Evolutionary conservation across 139 green algal genomes (phyloP), one percentile per base, ranked within the genome.

Genomic region (Raphidocelis subcapitata): DNA sequence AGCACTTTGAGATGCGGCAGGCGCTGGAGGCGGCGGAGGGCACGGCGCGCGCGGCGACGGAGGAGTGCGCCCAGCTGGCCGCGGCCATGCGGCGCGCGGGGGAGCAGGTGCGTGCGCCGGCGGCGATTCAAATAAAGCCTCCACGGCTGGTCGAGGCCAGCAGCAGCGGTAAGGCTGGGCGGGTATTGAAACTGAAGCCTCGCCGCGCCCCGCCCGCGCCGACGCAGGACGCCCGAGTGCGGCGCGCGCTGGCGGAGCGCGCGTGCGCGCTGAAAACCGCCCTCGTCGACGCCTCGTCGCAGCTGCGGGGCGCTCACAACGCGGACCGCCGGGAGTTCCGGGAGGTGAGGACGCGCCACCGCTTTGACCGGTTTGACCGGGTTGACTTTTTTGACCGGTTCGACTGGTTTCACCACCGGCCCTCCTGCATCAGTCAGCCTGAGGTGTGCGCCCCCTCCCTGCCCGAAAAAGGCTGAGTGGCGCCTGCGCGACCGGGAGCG

Each of bases 11-110:
- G 18, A 76, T 76, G 69, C 37, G 62, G 31, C 31, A 68, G 46
- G 65, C 59, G 23, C 60, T 76, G 41, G 36, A 35, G 20, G 52
- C 60, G n/a, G 69, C 69, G 21, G 59, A 76, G 28, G 59, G 61
- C 18, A 60, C 69, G 23, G 69, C 69, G 51, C 36, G 44, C 26
- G 28, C 63, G 33, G 69, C 69, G 28, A 69, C 57, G 28, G 31
- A 51, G 33, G 69, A 69, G 69, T 76, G 69, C 41, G 59, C 57
- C 14, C 46, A 32, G 32, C 69, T 76, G 46, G 69, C 59, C 23
- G 32, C 59, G 35, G 69, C 59, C 54, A 59, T 76, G 33, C 44
- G 57, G 16, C 37, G 57, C 2, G 49, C 67, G 69, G 61, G 24
- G 12, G 59, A 76, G 28, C 69, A 76, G 47, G 41, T 49, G 41